These are phyloP conservation scores for Pyrus betulifolia DNA, from an alignment of 306 rosid species.

Conservation along the genomic window DNA sequence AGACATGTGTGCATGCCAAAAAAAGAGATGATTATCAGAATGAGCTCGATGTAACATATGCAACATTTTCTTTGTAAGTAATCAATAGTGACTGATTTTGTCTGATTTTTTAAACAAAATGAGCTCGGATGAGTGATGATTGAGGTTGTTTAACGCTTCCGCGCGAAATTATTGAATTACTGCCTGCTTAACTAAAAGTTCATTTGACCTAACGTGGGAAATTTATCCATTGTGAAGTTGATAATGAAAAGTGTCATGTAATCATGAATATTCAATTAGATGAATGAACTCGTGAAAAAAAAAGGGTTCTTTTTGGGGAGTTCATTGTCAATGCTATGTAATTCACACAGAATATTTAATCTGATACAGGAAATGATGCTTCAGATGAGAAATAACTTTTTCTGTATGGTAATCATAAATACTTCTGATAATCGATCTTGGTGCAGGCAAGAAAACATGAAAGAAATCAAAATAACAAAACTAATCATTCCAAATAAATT, in stretches of 20 bases:
- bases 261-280: neutral
- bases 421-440: neutral
- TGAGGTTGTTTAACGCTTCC: neutral
- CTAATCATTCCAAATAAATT: neutral
- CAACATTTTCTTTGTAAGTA: neutral
- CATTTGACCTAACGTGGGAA: neutral
- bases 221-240: neutral
- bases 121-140: neutral
- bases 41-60: no score
- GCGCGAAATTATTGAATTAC: neutral
- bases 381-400: neutral
- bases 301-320: neutral
- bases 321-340: neutral
- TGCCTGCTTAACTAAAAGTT: neutral
- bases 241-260: slow-evolving; percentile 3
- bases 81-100: neutral
- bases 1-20: neutral
- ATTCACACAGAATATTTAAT: neutral
- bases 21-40: no score
- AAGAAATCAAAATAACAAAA: neutral
- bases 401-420: neutral
- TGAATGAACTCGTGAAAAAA: neutral
- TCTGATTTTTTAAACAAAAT: neutral
- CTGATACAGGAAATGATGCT: neutral
- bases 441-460: neutral